phyloP scores from a whole-genome alignment of 257 asterid genomes.

The Euphrasia confusa region DNA sequence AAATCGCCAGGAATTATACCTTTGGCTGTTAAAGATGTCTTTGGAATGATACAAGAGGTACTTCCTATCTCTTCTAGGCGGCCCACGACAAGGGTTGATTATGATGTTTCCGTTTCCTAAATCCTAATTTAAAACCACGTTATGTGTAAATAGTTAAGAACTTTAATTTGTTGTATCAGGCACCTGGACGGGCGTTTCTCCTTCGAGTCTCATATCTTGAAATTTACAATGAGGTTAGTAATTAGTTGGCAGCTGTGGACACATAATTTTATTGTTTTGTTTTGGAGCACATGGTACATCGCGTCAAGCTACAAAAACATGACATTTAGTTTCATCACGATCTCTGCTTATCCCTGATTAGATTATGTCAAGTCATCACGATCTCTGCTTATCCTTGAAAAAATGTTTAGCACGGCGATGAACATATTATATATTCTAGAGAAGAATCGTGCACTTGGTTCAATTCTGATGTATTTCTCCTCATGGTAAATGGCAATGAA shows the following conservation, averaged over 20 bases:
- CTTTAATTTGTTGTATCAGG: conserved; percentile 37
- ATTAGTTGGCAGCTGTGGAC: conserved; percentile 6
- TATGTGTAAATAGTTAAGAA: conserved; percentile 24
- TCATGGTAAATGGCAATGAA: conserved; percentile 1
- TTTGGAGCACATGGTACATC: neutral
- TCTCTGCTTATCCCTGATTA: conserved; percentile 16
- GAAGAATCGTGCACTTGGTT: conserved; percentile 19
- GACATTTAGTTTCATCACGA: conserved; percentile 14
- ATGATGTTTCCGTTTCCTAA: conserved; percentile 15
- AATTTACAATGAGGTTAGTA: conserved; percentile 79
- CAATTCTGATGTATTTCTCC: conserved; percentile 15
- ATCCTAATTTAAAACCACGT: conserved; percentile 8
- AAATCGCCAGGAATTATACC: conserved; percentile 90
- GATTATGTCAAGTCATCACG: conserved; percentile 2
- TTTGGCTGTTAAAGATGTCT: conserved; percentile 76
- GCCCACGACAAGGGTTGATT: conserved; percentile 20
- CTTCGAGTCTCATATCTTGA: conserved; percentile 85
- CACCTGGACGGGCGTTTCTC: conserved; percentile 79
- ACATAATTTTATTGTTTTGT: conserved; percentile 19
- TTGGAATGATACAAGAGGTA: conserved; percentile 86
- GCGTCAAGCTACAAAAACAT: conserved; percentile 7
- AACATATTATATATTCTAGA: neutral
- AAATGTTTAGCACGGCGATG: neutral
- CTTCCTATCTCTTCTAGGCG: conserved; percentile 15
- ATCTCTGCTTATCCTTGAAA: conserved; percentile 2